Percentiles rank a stretch among this genome's conserved stretches.
phyloP scores from a whole-genome alignment of 345 rosid species.

The Jatropha curcas region DNA sequence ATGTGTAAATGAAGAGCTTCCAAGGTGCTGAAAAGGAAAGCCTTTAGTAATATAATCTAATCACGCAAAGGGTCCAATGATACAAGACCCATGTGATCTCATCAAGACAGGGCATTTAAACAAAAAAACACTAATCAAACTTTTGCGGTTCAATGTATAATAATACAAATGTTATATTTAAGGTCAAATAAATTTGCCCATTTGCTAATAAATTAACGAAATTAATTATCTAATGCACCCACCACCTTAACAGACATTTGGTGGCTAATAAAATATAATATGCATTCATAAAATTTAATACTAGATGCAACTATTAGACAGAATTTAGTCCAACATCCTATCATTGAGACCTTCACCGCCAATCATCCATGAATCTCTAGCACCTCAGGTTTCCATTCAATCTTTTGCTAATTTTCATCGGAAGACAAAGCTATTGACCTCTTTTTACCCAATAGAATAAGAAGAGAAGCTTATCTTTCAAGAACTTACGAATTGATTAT shows the following conservation, averaged over 20 bases:
- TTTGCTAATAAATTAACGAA: background rate
- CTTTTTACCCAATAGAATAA: no score
- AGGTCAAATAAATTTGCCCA: background rate
- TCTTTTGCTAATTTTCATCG: slow-evolving; percentile 4
- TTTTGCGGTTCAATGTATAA: slow-evolving; percentile 27
- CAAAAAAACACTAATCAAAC: background rate
- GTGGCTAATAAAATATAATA: background rate
- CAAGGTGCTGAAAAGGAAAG: slow-evolving; percentile 14
- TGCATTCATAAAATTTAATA: background rate
- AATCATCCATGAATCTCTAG: slow-evolving; percentile 17
- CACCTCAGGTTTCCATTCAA: background rate
- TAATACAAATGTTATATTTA: slow-evolving; percentile 17
- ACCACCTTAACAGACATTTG: slow-evolving; percentile 17
- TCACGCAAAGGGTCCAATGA: slow-evolving; percentile 42
- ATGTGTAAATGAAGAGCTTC: background rate
- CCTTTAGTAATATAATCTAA: slow-evolving; percentile 22
- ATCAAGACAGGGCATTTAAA: slow-evolving; percentile 30
- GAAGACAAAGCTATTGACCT: no score
- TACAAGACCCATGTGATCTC: slow-evolving; percentile 57
- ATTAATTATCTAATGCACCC: slow-evolving; percentile 17
- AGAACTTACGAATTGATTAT: no score
- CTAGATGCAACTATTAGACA: background rate
- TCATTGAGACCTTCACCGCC: slow-evolving; percentile 26
- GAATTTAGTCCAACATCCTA: slow-evolving; percentile 35
- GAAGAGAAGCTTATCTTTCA: no score